Percentiles rank a stretch among this genome's conserved stretches.
Conservation (phyloP, 2,329 filamentous ascomycete species). For the Niveomyces coronatus region DNA sequence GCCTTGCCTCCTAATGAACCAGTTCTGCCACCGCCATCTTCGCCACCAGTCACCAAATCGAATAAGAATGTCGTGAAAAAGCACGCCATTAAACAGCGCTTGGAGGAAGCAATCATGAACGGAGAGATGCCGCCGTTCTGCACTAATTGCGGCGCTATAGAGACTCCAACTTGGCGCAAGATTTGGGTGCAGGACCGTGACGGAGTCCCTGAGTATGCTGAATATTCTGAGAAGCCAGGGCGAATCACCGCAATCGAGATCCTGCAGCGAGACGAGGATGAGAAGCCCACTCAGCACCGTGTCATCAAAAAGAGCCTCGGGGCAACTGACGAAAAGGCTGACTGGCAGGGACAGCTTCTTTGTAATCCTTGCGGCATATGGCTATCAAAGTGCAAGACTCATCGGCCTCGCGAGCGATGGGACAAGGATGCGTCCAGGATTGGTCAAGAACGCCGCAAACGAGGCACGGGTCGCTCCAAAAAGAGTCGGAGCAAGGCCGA, state of each 20-base stretch:
- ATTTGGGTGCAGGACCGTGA: conserved; percentile 71
- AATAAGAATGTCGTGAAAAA: conserved; percentile 58
- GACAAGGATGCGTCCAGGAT: conserved; percentile 49
- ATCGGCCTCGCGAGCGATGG: conserved; percentile 80
- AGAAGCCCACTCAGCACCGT: conserved; percentile 56
- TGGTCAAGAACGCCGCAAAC: conserved; percentile 40
- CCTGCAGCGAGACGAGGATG: conserved; percentile 50
- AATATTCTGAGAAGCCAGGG: conserved; percentile 63
- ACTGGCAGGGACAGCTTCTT: conserved; percentile 62
- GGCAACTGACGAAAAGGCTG: conserved; percentile 50
- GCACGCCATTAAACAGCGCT: conserved; percentile 45
- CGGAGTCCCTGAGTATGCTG: conserved; percentile 59
- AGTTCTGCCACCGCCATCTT: conserved; percentile 23
- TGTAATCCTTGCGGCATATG: conserved; percentile 97
- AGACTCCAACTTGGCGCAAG: conserved; percentile 93
- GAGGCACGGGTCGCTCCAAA: conserved; percentile 34
- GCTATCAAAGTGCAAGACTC: conserved; percentile 78
- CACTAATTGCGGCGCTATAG: conserved; percentile 85
- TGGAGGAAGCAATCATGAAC: conserved; percentile 56
- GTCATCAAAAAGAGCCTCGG: conserved; percentile 66
- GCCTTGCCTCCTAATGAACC: conserved; percentile 35
- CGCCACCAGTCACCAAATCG: conserved; percentile 36
- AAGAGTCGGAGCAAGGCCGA: conserved; percentile 41
- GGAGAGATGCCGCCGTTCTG: conserved; percentile 85
- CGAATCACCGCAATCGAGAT: conserved; percentile 65